Conservation (phyloP, 208 protist genomes). For the Tritrichomonas foetus region DNA sequence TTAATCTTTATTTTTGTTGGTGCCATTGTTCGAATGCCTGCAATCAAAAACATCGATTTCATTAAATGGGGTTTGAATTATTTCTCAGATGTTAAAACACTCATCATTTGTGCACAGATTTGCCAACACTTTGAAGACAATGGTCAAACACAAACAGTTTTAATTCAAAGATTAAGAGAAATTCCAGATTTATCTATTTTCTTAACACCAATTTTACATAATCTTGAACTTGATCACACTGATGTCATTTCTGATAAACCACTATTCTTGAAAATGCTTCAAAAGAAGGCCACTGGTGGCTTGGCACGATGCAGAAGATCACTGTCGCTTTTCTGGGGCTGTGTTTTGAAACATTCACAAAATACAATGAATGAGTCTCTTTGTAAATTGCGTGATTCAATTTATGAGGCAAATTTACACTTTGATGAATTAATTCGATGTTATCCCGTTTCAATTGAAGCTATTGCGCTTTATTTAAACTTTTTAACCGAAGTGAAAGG, state of each 20-base stretch:
- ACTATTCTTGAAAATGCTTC: not conserved
- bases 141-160: not conserved
- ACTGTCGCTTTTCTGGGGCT: not conserved
- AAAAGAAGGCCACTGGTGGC: not conserved
- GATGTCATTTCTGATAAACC: conserved; percentile 1
- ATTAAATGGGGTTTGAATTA: not conserved
- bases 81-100: not conserved
- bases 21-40: not conserved
- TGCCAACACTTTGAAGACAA: not conserved
- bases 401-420: not conserved
- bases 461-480: not conserved
- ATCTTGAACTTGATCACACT: not conserved
- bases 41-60: conserved; percentile 17
- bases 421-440: not conserved
- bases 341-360: not conserved
- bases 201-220: not conserved
- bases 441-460: not conserved
- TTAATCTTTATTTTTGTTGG: not conserved
- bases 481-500: not conserved
- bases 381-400: not conserved
- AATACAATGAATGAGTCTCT: not conserved
- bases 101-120: not conserved
- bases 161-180: not conserved
- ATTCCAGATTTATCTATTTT: not conserved
- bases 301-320: not conserved